Evolutionary conservation across 768 basidiomycete genomes (phyloP), one percentile per base, ranked within the genome.

Genomic region (Lactarius evosmus): DNA sequence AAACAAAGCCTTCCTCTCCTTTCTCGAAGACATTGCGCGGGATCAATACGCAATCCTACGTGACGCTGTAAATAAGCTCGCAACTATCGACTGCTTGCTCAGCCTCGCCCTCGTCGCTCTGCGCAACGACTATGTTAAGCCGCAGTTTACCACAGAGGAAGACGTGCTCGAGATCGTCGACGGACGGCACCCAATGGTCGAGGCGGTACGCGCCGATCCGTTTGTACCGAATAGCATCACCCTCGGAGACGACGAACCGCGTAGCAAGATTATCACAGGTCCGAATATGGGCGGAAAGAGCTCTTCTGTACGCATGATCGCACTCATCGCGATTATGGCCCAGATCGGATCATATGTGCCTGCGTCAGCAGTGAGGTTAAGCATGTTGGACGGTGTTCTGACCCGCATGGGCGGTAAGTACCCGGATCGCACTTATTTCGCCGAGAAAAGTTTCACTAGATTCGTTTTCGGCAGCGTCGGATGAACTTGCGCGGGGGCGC

Each of bases 331-430:
- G 6, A 82, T 91, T 19, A 81, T 83, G 89, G 89, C 92, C 1
- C 95, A 98, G 72, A 86, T 97, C n/a, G 96, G 96, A 12, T 89
- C 87, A 17, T 96, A 92, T 71, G 93, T 98, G 2, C 96, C 96
- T 19, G 94, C 94, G 1, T 74, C 76, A 16, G 81, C 84, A 0
- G 88, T 90, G 54, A 88, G 76, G 67, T 75, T 96, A 50, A 85
- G 89, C n/a, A 77, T 95, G 57, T 79, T 94, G 56, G 95, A 98
- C 70, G 85, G 87, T 0, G 84, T 98, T 22, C 80, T 90, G 27
- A 95, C 94, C 2, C 81, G 95, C 56, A 95, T 95, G 93, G 93
- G 93, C 63, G 89, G 90, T 88, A 69, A 56, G 84, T 67, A 5
- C 29, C 27, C 4, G 7, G 14, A 4, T 60, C 25, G 14, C 53